Conservation (phyloP, 495 filamentous ascomycete species). For the Xylaria sp. region DNA sequence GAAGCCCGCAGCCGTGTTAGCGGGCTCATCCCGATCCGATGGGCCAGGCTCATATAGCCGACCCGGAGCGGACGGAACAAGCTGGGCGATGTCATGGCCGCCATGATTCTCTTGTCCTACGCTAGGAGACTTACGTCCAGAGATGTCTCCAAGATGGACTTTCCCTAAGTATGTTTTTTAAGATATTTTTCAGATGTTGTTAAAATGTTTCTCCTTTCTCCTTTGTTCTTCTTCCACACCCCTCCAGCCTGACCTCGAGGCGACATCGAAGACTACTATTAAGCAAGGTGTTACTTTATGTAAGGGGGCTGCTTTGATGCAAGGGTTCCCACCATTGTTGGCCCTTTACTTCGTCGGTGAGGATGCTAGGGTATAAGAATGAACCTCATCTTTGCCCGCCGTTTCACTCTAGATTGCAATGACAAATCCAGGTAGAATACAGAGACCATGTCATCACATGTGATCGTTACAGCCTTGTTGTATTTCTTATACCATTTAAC, state of each 20-base stretch:
- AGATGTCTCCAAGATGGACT: neutral
- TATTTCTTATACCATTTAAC: too few species aligned
- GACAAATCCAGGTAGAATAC: too few species aligned
- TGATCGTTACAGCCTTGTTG: too few species aligned
- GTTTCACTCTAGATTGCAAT: too few species aligned
- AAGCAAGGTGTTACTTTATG: too few species aligned
- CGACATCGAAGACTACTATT: neutral
- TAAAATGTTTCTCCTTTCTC: neutral
- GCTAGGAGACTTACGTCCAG: too few species aligned
- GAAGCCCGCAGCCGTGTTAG: conserved; percentile 50
- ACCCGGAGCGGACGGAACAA: conserved; percentile 49
- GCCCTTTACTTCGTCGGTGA: neutral
- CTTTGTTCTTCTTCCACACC: neutral
- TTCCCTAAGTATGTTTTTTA: too few species aligned
- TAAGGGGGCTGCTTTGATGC: neutral
- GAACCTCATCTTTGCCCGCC: neutral
- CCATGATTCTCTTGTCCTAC: neutral
- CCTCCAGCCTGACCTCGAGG: neutral
- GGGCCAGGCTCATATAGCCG: conserved; percentile 40
- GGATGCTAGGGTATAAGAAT: neutral
- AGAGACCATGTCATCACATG: neutral
- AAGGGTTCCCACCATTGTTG: neutral
- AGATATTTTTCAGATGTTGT: too few species aligned
- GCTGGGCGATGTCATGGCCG: neutral
- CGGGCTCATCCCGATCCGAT: conserved; percentile 53